Percentiles rank a stretch among this genome's conserved stretches.
phyloP scores from a whole-genome alignment of 768 basidiomycete genomes.

The Terana coerulea region DNA sequence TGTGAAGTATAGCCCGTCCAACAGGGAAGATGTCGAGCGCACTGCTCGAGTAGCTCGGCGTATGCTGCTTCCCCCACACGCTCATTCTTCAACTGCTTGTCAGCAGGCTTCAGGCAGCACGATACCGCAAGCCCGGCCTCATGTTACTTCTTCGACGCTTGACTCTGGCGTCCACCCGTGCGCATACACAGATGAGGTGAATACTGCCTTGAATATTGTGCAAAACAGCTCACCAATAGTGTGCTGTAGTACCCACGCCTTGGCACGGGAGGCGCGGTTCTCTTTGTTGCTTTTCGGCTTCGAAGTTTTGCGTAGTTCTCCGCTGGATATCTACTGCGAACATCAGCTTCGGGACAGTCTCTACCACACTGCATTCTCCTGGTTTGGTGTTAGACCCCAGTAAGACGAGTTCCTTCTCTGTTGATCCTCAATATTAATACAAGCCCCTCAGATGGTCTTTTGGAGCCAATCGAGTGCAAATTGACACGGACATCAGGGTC shows the following conservation, averaged over 20 bases:
- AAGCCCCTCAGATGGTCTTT: constrained; percentile 81
- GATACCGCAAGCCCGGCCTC: constrained; percentile 80
- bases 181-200: constrained; percentile 73
- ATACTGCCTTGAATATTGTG: no score
- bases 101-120: constrained; percentile 90
- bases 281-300: constrained; percentile 92
- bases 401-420: no score
- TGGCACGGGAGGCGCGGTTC: constrained; percentile 88
- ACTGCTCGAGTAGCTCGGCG: constrained; percentile 66
- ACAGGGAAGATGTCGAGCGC: constrained; percentile 79
- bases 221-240: not conserved
- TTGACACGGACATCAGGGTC: constrained; percentile 85
- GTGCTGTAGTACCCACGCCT: constrained; percentile 72
- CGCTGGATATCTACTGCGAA: constrained; percentile 81
- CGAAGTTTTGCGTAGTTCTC: constrained; percentile 84
- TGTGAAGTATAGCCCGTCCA: constrained; percentile 85
- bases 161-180: constrained; percentile 75
- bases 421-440: not conserved
- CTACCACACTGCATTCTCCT: constrained; percentile 78
- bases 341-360: constrained; percentile 67
- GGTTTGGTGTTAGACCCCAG: constrained; percentile 96
- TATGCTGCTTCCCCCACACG: constrained; percentile 76
- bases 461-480: constrained; percentile 89
- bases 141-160: constrained; percentile 84
- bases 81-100: constrained; percentile 85